Base-by-base conservation (phyloP, 31 red algal species). In the Bonnemaisonia californica region DNA sequence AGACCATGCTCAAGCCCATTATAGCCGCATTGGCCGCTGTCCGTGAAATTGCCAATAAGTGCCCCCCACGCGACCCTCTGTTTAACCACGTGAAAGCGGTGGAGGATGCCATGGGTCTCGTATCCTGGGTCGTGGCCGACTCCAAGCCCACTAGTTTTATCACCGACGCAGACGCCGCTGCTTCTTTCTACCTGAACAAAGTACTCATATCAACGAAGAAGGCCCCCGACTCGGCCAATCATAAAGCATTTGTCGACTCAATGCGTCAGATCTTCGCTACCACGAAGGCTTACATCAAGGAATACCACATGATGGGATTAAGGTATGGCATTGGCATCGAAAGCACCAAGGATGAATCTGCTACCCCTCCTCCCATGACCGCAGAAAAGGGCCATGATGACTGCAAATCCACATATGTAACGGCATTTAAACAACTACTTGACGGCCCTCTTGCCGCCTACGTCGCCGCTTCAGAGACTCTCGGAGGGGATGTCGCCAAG, bases 91-190 rank as follows among this genome's bases (percentile, higher is more conserved):
- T 59, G 8, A 86, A 85, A 51, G 91, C 91, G 34, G 32, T 81
- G 13, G 81, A 81, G 31, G 91, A 88, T 40, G 33, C 74, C 5
- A 40, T 88, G 5, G 76, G 28, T 26, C 74, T 86, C 69, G 60
- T 88, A 18, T 85, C 82, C 34, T 93, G 91, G 91, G 75, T 93
- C 60, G 69, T 83, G 19, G 91, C 79, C 2, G 85, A 88, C 19
- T 40, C 41, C 31, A 86, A 86, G 39, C 82, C 91, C 18, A 82
- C 71, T 2, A 62, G 74, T 0, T 93, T 88, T 34, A 71, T 93
- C 42, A 65, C 77, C 37, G 91, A 93, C 56, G 74, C 77, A 8
- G 91, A 86, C 24, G 54, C 68, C 22, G 62, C 91, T 60, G 75
- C 82, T 12, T 42, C 38, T 21, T 86, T 93, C 54, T 93, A 87